Base-by-base conservation (phyloP, 306 rosid species). In the Cajanus cajan region DNA sequence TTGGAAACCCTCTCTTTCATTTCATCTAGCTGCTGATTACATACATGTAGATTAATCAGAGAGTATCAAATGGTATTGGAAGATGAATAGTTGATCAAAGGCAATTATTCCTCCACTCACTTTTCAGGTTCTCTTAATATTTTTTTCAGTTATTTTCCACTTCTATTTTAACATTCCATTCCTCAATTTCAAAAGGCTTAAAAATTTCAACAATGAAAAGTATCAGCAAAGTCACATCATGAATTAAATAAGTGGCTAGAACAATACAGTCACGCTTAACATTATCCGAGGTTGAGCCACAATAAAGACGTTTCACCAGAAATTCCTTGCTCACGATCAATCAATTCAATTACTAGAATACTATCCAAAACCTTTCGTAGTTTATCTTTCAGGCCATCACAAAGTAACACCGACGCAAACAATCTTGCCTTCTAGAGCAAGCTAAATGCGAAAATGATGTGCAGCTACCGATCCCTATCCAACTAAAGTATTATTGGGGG, bases 1-100 rank as follows among this genome's bases (percentile, higher is more conserved):
- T 85, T 66, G 31, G 91, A 88, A 79, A 95, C 94, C 15, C 4
- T 76, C 82, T 76, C 48, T 77, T 82, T 87, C 5, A 95, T 75
- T 72, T 59, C 87, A 81, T 86, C 73, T 44, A 92, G 68, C 98
- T 95, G 90, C 87, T 84, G 70, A 57, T 36, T 50, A 76, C 28
- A 77, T 50, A 76, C 36, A 77, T 7, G 47, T 22, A 73, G 10
- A 78, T 36, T 47, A 73, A 41, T 59, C 31, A 62, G 33, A 7
- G 37, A 21, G 54, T 28, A 40, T 51, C 11, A 34, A 57, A 74
- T 50, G 68, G 15, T 43, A 78, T 13, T 51, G 48, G 71, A 47
- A 59, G 19, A 59, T 40, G 52, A 79, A 51, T 67, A 21, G 8
- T 52, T 18, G 7, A 80, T 34, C 25, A n/a, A 73, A 73, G 28